A percentile compares a stretch with the other conserved stretches of the same genome.
These are phyloP conservation scores for Gardenia jasminoides DNA, from an alignment of 257 asterid genomes.

Conservation along the genomic window DNA sequence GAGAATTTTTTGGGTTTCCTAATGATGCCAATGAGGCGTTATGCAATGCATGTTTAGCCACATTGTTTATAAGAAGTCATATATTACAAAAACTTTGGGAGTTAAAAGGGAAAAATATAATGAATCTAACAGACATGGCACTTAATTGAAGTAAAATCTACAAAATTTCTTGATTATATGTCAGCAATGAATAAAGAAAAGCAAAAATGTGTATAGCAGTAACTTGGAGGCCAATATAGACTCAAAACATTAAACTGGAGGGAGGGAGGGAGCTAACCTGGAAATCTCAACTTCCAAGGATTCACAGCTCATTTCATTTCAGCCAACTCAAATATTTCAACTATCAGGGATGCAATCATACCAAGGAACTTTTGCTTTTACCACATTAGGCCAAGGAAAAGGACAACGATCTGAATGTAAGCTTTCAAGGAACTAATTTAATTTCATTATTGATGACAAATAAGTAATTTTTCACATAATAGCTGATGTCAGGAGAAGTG, in stretches of 20 bases:
- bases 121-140: too few relatives aligned
- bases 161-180: too few relatives aligned
- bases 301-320: conserved; percentile 51
- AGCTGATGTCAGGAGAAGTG: too few relatives aligned
- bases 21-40: too few relatives aligned
- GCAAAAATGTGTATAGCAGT: too few relatives aligned
- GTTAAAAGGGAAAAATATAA: too few relatives aligned
- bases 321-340: conserved; percentile 43
- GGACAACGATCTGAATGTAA: conserved; percentile 46
- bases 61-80: too few relatives aligned
- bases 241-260: conserved; percentile 5
- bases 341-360: conserved; percentile 33
- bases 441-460: conserved; percentile 5
- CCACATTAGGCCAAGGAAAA: conserved; percentile 44
- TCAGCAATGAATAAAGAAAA: too few relatives aligned
- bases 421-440: conserved; percentile 15
- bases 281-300: conserved; percentile 60
- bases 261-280: conserved; percentile 37
- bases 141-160: too few relatives aligned
- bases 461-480: not conserved
- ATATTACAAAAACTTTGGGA: too few relatives aligned
- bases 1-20: too few relatives aligned
- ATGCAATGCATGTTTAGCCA: too few relatives aligned
- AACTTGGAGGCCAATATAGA: not conserved
- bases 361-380: conserved; percentile 51